Percentiles rank a stretch among this genome's conserved stretches.
Evolutionary conservation across 2,329 filamentous ascomycete species (phyloP).

Genomic region (Cladosporium sp.): DNA sequence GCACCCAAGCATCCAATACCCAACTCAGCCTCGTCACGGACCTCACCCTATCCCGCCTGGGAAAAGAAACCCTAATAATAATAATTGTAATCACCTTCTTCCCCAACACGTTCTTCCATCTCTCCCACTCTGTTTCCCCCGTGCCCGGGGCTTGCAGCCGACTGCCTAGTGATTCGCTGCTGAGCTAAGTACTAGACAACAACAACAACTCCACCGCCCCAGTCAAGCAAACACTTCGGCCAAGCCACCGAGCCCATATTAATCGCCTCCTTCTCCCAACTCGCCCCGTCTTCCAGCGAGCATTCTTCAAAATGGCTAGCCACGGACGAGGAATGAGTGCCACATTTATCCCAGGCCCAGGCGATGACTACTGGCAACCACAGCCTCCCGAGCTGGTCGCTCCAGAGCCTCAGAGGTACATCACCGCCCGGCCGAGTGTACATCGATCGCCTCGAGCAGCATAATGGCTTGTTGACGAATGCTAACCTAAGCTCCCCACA

Average conservation of each 20-base stretch:
- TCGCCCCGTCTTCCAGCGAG: neutral
- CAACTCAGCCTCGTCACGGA: neutral
- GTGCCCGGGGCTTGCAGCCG: neutral
- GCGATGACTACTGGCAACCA: conserved; percentile 65
- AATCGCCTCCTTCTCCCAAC: neutral
- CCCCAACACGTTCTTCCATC: too few species aligned
- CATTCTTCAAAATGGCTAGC: conserved; percentile 4
- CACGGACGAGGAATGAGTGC: conserved; percentile 42
- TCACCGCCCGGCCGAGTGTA: conserved; percentile 25
- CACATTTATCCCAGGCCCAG: conserved; percentile 64
- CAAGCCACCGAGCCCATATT: neutral
- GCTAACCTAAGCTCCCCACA: neutral
- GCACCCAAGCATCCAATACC: too few species aligned
- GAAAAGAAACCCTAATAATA: neutral
- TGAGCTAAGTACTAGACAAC: neutral
- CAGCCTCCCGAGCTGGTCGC: conserved; percentile 59
- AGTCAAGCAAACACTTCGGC: neutral
- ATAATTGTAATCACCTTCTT: too few species aligned
- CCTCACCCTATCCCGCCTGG: neutral
- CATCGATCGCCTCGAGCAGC: neutral
- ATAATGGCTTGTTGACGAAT: neutral
- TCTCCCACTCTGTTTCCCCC: neutral
- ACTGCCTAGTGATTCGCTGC: neutral
- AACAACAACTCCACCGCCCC: too few species aligned
- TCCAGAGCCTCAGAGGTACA: conserved; percentile 61